Conservation (phyloP, 129 eudicot species). For the Arctium minus region DNA sequence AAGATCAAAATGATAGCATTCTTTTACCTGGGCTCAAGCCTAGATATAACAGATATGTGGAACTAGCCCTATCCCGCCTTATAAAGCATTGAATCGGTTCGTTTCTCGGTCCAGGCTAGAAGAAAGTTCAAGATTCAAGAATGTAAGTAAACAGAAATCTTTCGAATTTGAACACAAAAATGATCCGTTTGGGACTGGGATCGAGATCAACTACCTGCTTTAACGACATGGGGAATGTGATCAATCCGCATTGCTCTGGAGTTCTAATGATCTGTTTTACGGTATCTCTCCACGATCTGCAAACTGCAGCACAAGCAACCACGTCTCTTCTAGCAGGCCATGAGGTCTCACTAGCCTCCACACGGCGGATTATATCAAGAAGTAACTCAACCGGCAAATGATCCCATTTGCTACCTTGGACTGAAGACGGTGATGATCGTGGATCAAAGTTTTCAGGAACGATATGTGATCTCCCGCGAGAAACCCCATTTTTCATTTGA, state of each 20-base stretch:
- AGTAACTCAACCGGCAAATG: constrained; percentile 59
- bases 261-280: constrained; percentile 54
- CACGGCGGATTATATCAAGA: constrained; percentile 48
- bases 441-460: constrained; percentile 43
- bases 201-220: constrained; percentile 49
- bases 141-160: neutral
- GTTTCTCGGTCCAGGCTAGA: constrained; percentile 70
- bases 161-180: neutral
- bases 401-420: constrained; percentile 48
- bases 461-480: constrained; percentile 42
- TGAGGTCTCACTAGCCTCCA: constrained; percentile 42
- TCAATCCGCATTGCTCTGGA: constrained; percentile 74
- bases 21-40: constrained; percentile 70
- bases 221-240: constrained; percentile 67
- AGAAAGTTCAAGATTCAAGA: neutral
- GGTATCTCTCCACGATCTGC: constrained; percentile 57
- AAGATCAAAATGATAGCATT: neutral
- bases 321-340: constrained; percentile 66
- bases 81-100: constrained; percentile 73
- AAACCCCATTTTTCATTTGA: constrained; percentile 36
- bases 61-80: constrained; percentile 61
- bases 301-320: constrained; percentile 64
- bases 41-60: constrained; percentile 54
- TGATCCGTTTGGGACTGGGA: neutral
- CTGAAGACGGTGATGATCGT: constrained; percentile 9